phyloP scores from a whole-genome alignment of 306 rosid genomes.

The Urtica urens region DNA sequence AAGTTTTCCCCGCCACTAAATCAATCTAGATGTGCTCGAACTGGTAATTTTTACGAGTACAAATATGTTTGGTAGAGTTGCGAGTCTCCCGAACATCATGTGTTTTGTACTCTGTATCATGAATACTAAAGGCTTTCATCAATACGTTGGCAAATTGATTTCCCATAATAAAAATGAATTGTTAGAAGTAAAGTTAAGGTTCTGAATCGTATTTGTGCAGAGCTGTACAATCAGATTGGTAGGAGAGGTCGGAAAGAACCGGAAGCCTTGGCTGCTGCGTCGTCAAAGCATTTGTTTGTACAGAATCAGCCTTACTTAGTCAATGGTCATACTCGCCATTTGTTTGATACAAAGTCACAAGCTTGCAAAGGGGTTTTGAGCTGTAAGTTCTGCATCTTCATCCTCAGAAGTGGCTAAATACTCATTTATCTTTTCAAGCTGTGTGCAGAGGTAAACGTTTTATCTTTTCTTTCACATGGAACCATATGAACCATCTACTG shows the following conservation, averaged over 20 bases:
- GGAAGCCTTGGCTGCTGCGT: slow-evolving; percentile 94
- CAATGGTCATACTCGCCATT: slow-evolving; percentile 84
- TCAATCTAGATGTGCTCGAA: slow-evolving; percentile 96
- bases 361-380: slow-evolving; percentile 63
- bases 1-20: slow-evolving; percentile 73
- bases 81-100: neutral
- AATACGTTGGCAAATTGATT: no score
- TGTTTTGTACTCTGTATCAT: no score
- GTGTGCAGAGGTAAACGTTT: no score
- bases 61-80: no score
- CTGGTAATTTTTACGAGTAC: slow-evolving; percentile 37
- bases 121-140: no score
- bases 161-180: no score
- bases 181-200: no score
- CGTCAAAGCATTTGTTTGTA: slow-evolving; percentile 80
- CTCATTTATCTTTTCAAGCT: no score
- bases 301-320: slow-evolving; percentile 84
- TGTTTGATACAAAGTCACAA: slow-evolving; percentile 31
- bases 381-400: slow-evolving; percentile 61
- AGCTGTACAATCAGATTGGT: slow-evolving; percentile 80
- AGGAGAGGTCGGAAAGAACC: slow-evolving; percentile 97
- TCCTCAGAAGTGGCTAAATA: no score
- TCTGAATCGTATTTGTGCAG: slow-evolving; percentile 46
- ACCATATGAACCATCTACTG: no score
- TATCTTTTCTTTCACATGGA: no score